Evolutionary conservation across 129 eudicot genomes (phyloP), one percentile per base, ranked within the genome.

Genomic region (Arctium minus): DNA sequence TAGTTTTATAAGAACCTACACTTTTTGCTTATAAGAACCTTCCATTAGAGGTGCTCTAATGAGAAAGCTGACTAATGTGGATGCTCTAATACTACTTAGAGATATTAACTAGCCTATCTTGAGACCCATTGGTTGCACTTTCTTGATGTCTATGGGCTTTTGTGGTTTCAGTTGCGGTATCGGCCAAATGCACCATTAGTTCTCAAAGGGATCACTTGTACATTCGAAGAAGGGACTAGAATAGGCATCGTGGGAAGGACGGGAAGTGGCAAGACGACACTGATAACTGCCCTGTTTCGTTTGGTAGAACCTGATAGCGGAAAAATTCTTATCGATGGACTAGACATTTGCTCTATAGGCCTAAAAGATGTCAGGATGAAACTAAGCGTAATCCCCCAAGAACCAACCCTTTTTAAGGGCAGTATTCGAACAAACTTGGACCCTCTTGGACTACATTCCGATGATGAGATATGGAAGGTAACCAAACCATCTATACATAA

Each of bases 201-300:
- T 76, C 96, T 94, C 62, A 92, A 92, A 79, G 98, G 97, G 73
- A 94, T 94, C 76, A 90, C 89, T 1, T 92, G 98, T 73, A 92
- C 92, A 38, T 90, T 94, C 80, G 80, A 75, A 78, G 96, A 92
- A 89, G 96, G 98, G 74, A 92, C 82, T 1, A 84, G 97, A 87
- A 89, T 92, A 67, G 98, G 98, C 39, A 91, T 94, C 64, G 98
- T 92, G 5, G 98, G 98, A 81, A 82, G 98, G 84, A 94, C 98
- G 0, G 98, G 98, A 83, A 94, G 98, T 74, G 98, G 98, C 13
- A 94, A 94, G 86, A 94, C 98, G 1, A 94, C 98, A 37, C 70
- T 94, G 1, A 89, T 94, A 68, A 88, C 96, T 62, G 89, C 98
- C 33, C 73, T 94, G 53, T 94, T 94, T 73, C 91, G 96, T 37